Percentiles rank a stretch among this genome's conserved stretches.
Evolutionary conservation across 345 rosid genomes (phyloP).

Genomic region (Clausena lansium): DNA sequence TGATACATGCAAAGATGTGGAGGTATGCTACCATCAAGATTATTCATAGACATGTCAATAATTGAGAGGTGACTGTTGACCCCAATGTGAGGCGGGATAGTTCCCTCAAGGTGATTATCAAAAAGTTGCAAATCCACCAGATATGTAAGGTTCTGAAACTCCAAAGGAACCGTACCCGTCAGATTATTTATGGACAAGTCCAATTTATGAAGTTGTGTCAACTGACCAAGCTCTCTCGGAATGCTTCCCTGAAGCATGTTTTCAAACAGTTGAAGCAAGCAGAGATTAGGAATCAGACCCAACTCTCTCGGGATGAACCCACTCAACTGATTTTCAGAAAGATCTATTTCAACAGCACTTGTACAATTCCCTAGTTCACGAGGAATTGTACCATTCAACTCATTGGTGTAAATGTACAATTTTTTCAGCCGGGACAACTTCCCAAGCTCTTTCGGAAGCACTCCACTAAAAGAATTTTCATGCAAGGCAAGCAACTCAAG

Average conservation of each 20-base stretch:
- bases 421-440: constrained; percentile 47
- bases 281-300: constrained; percentile 53
- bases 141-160: constrained; percentile 53
- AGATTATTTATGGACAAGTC: constrained; percentile 78
- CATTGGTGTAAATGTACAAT: constrained; percentile 66
- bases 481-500: constrained; percentile 75
- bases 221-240: constrained; percentile 60
- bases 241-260: constrained; percentile 61
- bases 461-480: constrained; percentile 57
- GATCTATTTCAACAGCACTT: constrained; percentile 63
- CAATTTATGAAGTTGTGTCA: constrained; percentile 52
- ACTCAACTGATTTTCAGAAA: constrained; percentile 65
- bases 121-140: constrained; percentile 71
- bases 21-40: constrained; percentile 64
- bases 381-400: constrained; percentile 73
- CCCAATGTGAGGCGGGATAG: constrained; percentile 68
- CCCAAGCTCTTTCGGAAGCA: constrained; percentile 59
- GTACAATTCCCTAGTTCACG: constrained; percentile 54
- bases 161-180: constrained; percentile 59
- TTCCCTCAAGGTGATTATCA: constrained; percentile 61
- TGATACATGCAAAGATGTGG: constrained; percentile 60
- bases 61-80: constrained; percentile 51
- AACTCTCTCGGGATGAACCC: constrained; percentile 64
- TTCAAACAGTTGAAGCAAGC: constrained; percentile 65
- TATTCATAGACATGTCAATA: constrained; percentile 64